Evolutionary conservation across 768 basidiomycete genomes (phyloP).

Genomic region (Auricularia cornea): DNA sequence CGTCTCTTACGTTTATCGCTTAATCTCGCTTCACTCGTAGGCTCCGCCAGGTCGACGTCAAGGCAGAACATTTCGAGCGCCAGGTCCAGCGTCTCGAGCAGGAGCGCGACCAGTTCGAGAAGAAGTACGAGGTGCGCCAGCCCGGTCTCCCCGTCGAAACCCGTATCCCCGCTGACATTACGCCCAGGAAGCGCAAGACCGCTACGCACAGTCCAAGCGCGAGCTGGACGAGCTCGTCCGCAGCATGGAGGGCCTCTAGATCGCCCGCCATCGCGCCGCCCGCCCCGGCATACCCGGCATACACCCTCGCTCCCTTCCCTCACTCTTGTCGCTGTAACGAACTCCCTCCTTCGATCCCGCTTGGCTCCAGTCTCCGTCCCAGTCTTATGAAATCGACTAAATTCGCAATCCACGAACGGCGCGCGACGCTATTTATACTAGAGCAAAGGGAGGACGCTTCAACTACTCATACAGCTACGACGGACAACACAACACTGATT

Average conservation of each 20-base stretch:
- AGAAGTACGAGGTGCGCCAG: slow-evolving; percentile 78
- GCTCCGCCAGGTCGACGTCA: slow-evolving; percentile 93
- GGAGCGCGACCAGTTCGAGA: slow-evolving; percentile 90
- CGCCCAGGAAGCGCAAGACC: slow-evolving; percentile 55
- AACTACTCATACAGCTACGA: slow-evolving; percentile 7
- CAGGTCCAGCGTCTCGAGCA: slow-evolving; percentile 79
- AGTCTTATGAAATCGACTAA: neutral
- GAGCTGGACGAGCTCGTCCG: slow-evolving; percentile 79
- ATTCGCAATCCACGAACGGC: neutral
- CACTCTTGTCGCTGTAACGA: neutral
- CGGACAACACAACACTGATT: too few species aligned
- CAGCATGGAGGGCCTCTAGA: slow-evolving; percentile 65
- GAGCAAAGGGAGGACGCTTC: too few species aligned
- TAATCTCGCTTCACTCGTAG: slow-evolving; percentile 31
- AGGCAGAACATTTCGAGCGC: slow-evolving; percentile 96
- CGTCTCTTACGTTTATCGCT: neutral
- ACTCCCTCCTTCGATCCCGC: neutral
- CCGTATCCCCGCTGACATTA: slow-evolving; percentile 3
- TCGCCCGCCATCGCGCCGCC: neutral
- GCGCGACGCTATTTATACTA: neutral
- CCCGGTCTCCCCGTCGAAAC: neutral
- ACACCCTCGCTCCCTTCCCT: neutral
- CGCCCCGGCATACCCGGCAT: neutral
- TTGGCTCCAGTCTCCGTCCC: neutral
- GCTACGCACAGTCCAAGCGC: slow-evolving; percentile 62